Conservation (phyloP, 2,329 filamentous ascomycete genomes). For the Microsporum ferrugineum region DNA sequence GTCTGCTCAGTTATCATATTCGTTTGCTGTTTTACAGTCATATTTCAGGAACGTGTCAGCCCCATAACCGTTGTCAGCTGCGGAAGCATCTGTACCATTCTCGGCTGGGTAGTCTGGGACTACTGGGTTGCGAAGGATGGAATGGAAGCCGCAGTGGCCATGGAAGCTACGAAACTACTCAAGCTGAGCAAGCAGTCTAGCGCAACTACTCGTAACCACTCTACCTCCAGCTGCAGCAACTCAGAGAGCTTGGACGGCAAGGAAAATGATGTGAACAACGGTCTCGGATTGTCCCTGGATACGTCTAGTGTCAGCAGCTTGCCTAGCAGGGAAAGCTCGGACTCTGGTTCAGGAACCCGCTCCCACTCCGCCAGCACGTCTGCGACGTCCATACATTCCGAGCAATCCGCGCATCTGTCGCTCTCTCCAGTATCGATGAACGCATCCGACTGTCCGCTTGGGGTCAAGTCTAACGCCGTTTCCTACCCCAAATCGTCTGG, state of each 20-base stretch:
- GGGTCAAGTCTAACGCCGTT: slow-evolving; percentile 20
- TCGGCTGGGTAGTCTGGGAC: slow-evolving; percentile 88
- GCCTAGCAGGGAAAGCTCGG: slow-evolving; percentile 21
- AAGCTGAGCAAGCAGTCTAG: neutral
- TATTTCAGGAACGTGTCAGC: slow-evolving; percentile 75
- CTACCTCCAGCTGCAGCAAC: neutral
- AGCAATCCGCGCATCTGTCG: slow-evolving; percentile 21
- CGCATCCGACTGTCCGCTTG: slow-evolving; percentile 23
- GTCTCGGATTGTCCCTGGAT: slow-evolving; percentile 34
- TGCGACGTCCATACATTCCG: slow-evolving; percentile 45
- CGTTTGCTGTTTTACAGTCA: slow-evolving; percentile 83
- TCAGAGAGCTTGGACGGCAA: slow-evolving; percentile 11
- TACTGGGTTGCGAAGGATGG: slow-evolving; percentile 71
- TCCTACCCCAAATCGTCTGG: neutral
- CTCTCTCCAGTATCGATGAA: slow-evolving; percentile 15
- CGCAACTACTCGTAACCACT: neutral
- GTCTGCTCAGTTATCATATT: slow-evolving; percentile 92
- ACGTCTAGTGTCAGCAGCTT: slow-evolving; percentile 26
- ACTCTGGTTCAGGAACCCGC: slow-evolving; percentile 22
- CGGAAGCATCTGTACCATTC: slow-evolving; percentile 68
- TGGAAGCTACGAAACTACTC: slow-evolving; percentile 14
- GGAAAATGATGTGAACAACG: slow-evolving; percentile 25
- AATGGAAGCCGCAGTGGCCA: slow-evolving; percentile 29
- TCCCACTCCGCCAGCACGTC: slow-evolving; percentile 45
- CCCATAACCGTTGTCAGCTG: slow-evolving; percentile 80